Conservation (phyloP, 148 eudicot species). For the Nyssa sinensis region DNA sequence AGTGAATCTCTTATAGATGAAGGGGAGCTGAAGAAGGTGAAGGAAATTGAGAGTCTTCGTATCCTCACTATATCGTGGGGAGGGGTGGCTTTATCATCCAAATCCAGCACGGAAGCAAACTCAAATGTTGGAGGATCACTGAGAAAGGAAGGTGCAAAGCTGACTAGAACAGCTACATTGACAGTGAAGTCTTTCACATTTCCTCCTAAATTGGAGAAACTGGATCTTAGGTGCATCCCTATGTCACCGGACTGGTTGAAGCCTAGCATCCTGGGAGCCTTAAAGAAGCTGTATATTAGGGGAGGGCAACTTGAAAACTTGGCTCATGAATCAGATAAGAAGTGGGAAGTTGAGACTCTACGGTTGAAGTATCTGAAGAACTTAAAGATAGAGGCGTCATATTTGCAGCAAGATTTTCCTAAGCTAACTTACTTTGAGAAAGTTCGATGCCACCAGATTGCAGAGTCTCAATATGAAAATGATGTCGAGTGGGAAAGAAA, state of each 20-base stretch:
- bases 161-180: neutral
- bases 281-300: conserved; percentile 6
- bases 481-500: neutral
- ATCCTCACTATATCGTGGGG: conserved; percentile 1
- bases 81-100: neutral
- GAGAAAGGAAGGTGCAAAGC: neutral
- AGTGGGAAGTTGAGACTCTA: neutral
- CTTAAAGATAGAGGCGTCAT: neutral
- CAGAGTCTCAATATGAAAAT: neutral
- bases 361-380: conserved; percentile 9
- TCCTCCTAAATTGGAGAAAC: conserved; percentile 8
- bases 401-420: neutral
- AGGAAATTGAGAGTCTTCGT: neutral
- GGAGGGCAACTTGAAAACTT: neutral
- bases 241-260: neutral
- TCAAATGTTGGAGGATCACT: neutral
- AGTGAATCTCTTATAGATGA: neutral
- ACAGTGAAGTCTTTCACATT: neutral
- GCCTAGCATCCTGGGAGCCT: neutral
- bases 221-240: conserved; percentile 11
- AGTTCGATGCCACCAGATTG: neutral
- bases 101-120: neutral
- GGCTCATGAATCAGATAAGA: neutral
- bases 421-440: conserved; percentile 1
- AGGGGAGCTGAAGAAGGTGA: neutral